Evolutionary conservation across 2,329 filamentous ascomycete genomes (phyloP), one percentile per base, ranked within the genome.

Genomic region (Colletotrichum sojae): DNA sequence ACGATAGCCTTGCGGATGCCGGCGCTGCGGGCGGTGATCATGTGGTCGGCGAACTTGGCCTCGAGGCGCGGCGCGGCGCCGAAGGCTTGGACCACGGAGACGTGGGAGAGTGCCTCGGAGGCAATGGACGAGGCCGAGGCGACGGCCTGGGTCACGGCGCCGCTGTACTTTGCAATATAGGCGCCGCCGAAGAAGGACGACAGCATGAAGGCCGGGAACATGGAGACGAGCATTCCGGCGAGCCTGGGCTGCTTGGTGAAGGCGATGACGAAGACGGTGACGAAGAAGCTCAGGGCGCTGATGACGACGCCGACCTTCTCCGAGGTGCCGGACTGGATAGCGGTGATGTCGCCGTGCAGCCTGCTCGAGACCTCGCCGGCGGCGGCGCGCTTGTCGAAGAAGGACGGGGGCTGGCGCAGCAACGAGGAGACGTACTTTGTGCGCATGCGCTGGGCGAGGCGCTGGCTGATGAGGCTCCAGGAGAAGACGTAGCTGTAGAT

Each of bases 241-340:
- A 93, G 82, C 56, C 83, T 83, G 16, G 86, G 82, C 72, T 91
- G 84, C 73, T 90, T 89, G 75, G 89, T 86, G 71, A 93, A 93
- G 2, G 90, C 89, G 16, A 93, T 87, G 5, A 90, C 82, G 70
- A 91, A 92, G 3, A 90, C 88, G 0, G 91, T 89, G 61, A 92
- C 75, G 74, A 92, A 92, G 77, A 92, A 93, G 2, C 89, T 88
- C 10, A 88, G 77, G 58, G 86, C 89, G 25, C 86, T 84, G 5
- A 93, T 82, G 71, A 87, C 86, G 40, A 92, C 87, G 59, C 90
- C 90, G 16, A 92, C 90, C 76, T 93, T 93, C 77, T 93, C 91
- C 1, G 88, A 90, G 0, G 90, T 92, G 15, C 91, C 91, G 0
- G 86, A 85, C 73, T 91, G 90, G 59, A 93, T 88, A 1, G 88